phyloP scores from a whole-genome alignment of 75 land plant genomes.

The Cunninghamia lanceolata region DNA sequence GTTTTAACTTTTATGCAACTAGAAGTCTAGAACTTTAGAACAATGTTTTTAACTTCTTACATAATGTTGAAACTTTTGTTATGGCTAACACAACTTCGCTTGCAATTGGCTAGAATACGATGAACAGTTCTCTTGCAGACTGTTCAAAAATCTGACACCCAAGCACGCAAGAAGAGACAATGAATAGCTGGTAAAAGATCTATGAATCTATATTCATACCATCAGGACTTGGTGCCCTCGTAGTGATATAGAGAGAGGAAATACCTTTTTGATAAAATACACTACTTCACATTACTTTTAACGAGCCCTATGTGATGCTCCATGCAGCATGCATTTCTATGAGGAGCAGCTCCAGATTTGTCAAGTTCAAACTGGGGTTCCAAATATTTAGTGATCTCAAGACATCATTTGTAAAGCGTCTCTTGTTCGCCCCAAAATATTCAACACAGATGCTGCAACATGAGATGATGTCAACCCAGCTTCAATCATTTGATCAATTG shows the following conservation, averaged over 20 bases:
- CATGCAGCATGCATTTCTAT: background rate
- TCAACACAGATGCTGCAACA: conserved; percentile 91
- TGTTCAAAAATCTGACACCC: background rate
- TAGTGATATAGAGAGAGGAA: background rate
- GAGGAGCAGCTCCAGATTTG: background rate
- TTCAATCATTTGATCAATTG: conserved; percentile 63
- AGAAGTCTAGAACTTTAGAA: background rate
- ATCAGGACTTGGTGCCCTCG: background rate
- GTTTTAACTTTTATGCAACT: background rate
- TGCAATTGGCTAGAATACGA: background rate
- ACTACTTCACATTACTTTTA: background rate
- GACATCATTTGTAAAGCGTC: conserved; percentile 90
- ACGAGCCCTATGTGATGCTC: background rate
- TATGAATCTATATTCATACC: background rate
- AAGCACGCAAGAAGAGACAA: background rate
- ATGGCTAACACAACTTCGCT: background rate
- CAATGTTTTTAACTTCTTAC: background rate
- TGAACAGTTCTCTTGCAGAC: background rate
- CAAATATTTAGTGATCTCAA: background rate
- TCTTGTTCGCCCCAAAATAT: conserved; percentile 74
- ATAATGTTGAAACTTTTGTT: background rate
- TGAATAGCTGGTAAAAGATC: background rate
- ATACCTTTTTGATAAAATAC: background rate
- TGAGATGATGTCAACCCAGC: conserved; percentile 89
- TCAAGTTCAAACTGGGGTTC: background rate